Conservation (phyloP, 2,329 filamentous ascomycete species). For the Venturia pyrina region DNA sequence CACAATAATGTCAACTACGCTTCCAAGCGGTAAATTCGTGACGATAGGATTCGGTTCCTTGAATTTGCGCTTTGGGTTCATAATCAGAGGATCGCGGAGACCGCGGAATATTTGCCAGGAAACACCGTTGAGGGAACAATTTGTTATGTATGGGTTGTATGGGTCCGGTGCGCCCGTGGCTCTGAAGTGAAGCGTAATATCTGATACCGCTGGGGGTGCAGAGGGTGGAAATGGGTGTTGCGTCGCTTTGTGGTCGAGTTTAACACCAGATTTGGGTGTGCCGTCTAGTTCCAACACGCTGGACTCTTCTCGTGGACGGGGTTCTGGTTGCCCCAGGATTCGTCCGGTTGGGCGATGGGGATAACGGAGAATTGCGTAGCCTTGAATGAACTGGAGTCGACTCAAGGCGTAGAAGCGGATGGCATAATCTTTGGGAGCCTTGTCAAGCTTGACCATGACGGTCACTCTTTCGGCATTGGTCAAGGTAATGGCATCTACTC, state of each 20-base stretch:
- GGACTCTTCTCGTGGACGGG: constrained; percentile 13
- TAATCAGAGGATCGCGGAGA: constrained; percentile 14
- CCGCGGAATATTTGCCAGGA: constrained; percentile 17
- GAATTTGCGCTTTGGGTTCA: constrained; percentile 13
- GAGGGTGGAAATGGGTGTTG: constrained; percentile 13
- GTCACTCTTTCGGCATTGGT: constrained; percentile 12
- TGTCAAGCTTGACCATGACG: constrained; percentile 12
- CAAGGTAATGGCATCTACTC: constrained; percentile 1
- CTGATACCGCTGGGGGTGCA: constrained; percentile 12
- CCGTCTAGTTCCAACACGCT: constrained; percentile 15
- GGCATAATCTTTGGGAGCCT: not conserved
- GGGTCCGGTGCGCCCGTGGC: constrained; percentile 17
- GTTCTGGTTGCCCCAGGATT: constrained; percentile 13
- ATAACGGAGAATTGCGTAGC: not conserved
- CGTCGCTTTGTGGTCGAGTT: constrained; percentile 10
- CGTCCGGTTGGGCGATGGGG: no score
- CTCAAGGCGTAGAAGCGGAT: not conserved
- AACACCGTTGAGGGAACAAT: constrained; percentile 17
- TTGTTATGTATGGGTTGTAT: constrained; percentile 16
- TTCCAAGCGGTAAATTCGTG: constrained; percentile 13
- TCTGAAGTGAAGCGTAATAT: constrained; percentile 15
- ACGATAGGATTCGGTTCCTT: constrained; percentile 15
- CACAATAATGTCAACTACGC: constrained; percentile 16
- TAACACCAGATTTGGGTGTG: constrained; percentile 12
- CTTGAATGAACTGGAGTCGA: not conserved